Conservation (phyloP, 495 filamentous ascomycete species). For the Talaromyces wortmannii region DNA sequence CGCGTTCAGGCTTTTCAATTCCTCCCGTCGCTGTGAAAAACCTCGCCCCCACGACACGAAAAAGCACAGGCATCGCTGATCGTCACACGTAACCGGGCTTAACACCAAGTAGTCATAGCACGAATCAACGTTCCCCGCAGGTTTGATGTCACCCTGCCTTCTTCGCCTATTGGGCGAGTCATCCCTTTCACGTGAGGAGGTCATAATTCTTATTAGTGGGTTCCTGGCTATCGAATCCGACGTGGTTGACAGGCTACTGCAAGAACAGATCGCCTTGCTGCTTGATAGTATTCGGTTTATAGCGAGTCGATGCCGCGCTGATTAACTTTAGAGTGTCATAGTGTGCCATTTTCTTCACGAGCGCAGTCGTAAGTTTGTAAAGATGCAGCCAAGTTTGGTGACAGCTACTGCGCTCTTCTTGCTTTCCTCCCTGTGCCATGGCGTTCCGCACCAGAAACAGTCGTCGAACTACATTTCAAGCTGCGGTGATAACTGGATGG, state of each 20-base stretch:
- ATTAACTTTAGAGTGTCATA: neutral
- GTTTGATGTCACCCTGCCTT: too few relatives aligned
- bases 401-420: neutral
- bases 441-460: neutral
- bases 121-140: too few relatives aligned
- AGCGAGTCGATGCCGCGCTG: neutral
- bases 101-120: too few relatives aligned
- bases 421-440: neutral
- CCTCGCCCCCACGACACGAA: too few relatives aligned
- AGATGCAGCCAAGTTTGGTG: neutral
- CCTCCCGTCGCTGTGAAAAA: too few relatives aligned
- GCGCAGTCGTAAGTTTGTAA: neutral
- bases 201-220: too few relatives aligned
- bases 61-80: too few relatives aligned
- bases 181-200: too few relatives aligned
- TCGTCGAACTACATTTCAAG: neutral
- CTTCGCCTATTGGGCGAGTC: too few relatives aligned
- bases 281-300: neutral
- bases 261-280: neutral
- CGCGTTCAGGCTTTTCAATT: too few relatives aligned
- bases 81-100: too few relatives aligned
- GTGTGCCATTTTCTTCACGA: neutral
- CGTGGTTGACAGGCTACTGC: neutral
- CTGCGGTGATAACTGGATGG: neutral
- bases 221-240: neutral